Evolutionary conservation across 257 asterid species (phyloP), one percentile per base, ranked within the genome.

Genomic region (Fraxinus pennsylvanica): DNA sequence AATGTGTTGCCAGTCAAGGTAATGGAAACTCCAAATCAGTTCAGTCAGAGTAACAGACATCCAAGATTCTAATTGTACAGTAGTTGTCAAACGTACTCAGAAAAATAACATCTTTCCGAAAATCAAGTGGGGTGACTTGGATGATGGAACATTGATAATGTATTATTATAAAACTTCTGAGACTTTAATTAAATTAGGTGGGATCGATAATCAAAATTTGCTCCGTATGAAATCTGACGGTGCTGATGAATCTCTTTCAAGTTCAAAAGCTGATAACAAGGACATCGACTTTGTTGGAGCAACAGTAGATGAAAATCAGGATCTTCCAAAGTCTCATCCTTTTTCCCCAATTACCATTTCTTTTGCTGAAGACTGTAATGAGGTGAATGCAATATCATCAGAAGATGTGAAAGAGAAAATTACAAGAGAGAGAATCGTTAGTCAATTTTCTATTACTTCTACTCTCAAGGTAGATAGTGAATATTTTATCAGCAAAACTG

Each of bases 51-150:
- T 82, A 43, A 32, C 76, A 54, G 71, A 78, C 41, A 82, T 74
- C 3, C 32, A 57, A 32, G 82, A 72, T 52, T 74, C 90, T 68
- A 33, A 84, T 76, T 79, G 68, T 75, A 82, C 83, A 75, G 68
- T 87, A 80, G 87, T 74, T 61, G 79, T 78, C 72, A 73, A 84
- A 79, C 75, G 63, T 65, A 80, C 85, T 29, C 81, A 69, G 45
- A 85, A 79, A 73, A 85, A 80, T 76, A 85, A 29, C 10, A 81
- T 82, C 76, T 89, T 88, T 45, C 91, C 93, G 2, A 89, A 88
- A 82, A 86, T 96, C 83, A 96, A 90, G 87, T 96, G 97, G 99
- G 97, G 99, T 68, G 96, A 96, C 80, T 86, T 96, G 91, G 98
- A 91, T 82, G 99, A 93, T 83, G 85, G 89, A 75, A 86, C 90